Evolutionary conservation across 345 rosid genomes (phyloP), one percentile per base, ranked within the genome.

Genomic region (Mallotus nudiflorus): DNA sequence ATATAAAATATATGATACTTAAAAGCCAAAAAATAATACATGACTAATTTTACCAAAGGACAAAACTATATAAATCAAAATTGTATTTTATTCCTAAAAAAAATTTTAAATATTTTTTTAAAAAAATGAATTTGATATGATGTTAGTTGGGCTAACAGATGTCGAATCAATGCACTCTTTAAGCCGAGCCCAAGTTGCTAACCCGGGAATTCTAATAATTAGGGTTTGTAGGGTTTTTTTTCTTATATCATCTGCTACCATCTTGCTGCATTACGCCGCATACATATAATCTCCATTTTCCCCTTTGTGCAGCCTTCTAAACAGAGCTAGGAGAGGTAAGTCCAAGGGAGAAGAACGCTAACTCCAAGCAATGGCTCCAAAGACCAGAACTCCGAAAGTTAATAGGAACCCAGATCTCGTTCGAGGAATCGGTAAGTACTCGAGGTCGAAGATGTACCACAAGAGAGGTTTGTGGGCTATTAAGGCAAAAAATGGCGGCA

Each of bases 401-500:
- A 77, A 76, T 80, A 66, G 93, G 20, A 88, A 86, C 64, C 89
- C 93, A 9, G 84, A 86, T 45, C 78, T 88, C 31, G 71, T 88
- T 28, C 75, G 87, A 5, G 89, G 93, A 13, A 55, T 88, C 13
- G 89, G 89, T 0, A 84, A 83, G 79, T 86, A 69, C 76, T 88
- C 93, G 0, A 69, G 90, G 40, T 85, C 89, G 1, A 61, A 86
- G 76, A 86, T 88, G 89, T 88, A 86, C 77, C 93, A 86, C 75
- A 88, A 86, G 86, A 73, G 85, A 50, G 91, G 93, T 24, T 71
- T 84, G 12, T 88, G 91, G 91, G 93, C 91, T 1, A 85, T 86
- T 66, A 91, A 89, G 86, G 96, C 93, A 40, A 89, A 91, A 72
- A 81, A 91, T 39, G 96, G 96, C 62, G 93, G 95, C 77, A 86